These are phyloP conservation scores for Fusarium piperis DNA, from an alignment of 2,329 filamentous ascomycete species.

Conservation along the genomic window DNA sequence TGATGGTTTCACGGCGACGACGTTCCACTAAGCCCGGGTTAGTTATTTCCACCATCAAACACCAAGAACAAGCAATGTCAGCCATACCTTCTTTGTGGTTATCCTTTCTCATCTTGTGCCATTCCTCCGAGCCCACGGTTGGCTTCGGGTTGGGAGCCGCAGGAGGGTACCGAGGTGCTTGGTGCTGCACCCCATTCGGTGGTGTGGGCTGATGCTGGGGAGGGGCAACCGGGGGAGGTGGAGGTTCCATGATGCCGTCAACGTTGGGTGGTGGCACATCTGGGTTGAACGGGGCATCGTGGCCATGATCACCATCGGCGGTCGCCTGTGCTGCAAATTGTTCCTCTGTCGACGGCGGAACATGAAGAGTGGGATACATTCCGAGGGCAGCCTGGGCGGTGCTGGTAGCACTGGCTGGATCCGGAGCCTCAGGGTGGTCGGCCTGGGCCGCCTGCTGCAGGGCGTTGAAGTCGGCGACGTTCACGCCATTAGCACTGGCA, in stretches of 20 bases:
- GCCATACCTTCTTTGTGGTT: constrained; percentile 96
- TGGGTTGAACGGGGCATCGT: constrained; percentile 47
- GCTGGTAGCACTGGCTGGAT: constrained; percentile 64
- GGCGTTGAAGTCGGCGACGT: constrained; percentile 65
- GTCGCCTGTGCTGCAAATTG: constrained; percentile 65
- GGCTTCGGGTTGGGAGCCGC: constrained; percentile 71
- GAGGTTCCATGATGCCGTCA: constrained; percentile 44
- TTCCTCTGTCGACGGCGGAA: constrained; percentile 67
- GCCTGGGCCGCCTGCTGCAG: constrained; percentile 63
- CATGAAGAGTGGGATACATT: constrained; percentile 69
- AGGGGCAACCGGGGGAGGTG: constrained; percentile 29
- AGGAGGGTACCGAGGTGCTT: constrained; percentile 48
- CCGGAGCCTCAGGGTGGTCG: constrained; percentile 58
- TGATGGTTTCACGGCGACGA: constrained; percentile 95
- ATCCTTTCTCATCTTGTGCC: constrained; percentile 96
- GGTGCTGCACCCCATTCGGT: constrained; percentile 53
- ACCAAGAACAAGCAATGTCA: not conserved
- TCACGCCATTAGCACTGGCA: constrained; percentile 54
- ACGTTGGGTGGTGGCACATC: constrained; percentile 45
- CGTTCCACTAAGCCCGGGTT: constrained; percentile 78
- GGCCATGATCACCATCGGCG: constrained; percentile 46
- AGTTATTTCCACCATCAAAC: constrained; percentile 11
- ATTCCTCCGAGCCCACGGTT: constrained; percentile 93
- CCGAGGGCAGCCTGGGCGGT: constrained; percentile 68
- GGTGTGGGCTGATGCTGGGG: constrained; percentile 46